Conservation (phyloP, 2,329 filamentous ascomycete species). For the Hypoxylon sp. region DNA sequence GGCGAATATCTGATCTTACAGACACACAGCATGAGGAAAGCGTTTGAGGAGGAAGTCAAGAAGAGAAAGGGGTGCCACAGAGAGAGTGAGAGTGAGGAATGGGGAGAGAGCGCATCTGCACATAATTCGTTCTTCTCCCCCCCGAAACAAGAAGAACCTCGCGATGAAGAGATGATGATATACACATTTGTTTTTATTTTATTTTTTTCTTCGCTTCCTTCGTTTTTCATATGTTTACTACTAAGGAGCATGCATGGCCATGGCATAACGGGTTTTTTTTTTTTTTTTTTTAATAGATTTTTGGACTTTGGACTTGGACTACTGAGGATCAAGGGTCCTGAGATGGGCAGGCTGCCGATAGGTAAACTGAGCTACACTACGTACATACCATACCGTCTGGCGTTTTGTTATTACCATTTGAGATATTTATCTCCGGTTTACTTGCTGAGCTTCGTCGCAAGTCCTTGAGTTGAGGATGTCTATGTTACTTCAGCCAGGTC, state of each 20-base stretch:
- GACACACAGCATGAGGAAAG: neutral
- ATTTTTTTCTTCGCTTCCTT: constrained; percentile 32
- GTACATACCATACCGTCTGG: constrained; percentile 33
- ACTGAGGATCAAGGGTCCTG: neutral
- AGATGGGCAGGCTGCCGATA: constrained; percentile 33
- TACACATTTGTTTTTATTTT: constrained; percentile 27
- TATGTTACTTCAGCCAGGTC: neutral
- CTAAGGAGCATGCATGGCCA: constrained; percentile 37
- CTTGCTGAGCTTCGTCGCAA: neutral
- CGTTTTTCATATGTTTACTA: constrained; percentile 11
- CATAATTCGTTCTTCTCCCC: too few species aligned
- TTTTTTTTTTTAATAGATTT: too few species aligned
- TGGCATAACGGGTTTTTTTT: constrained; percentile 25
- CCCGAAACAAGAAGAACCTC: constrained; percentile 25
- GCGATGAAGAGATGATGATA: constrained; percentile 42
- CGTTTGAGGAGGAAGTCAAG: constrained; percentile 12
- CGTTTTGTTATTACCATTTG: constrained; percentile 35
- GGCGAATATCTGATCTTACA: neutral
- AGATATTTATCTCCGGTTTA: constrained; percentile 25
- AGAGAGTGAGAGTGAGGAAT: too few species aligned
- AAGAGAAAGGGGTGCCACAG: too few species aligned
- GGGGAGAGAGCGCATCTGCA: constrained; percentile 32
- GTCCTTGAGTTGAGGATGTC: too few species aligned
- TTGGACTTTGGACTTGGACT: neutral
- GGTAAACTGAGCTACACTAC: too few species aligned